Conservation (phyloP, 768 basidiomycete genomes). For the Mycena epipterygia region DNA sequence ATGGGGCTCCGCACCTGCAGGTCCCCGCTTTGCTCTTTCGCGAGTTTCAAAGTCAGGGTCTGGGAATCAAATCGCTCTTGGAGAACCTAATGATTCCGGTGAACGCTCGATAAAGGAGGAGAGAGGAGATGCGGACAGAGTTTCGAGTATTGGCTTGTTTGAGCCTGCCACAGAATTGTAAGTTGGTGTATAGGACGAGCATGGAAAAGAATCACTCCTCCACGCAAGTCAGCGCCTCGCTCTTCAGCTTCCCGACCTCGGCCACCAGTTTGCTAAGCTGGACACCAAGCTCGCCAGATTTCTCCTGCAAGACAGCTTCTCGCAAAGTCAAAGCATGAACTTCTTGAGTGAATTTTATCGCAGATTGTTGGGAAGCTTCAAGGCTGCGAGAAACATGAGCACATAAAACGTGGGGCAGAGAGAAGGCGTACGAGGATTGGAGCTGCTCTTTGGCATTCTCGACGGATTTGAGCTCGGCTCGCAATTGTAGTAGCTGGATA, state of each 20-base stretch:
- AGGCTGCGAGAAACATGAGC: constrained; percentile 4
- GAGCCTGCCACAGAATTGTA: constrained; percentile 1
- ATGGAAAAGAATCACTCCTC: constrained; percentile 18
- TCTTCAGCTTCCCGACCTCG: constrained; percentile 11
- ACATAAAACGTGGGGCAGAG: no score
- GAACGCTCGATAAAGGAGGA: not conserved
- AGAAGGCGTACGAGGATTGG: constrained; percentile 11
- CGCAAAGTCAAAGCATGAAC: constrained; percentile 23
- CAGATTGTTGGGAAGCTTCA: not conserved
- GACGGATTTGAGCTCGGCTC: not conserved
- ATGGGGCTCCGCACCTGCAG: constrained; percentile 48
- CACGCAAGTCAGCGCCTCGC: constrained; percentile 21
- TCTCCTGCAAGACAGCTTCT: constrained; percentile 31
- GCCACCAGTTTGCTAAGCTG: constrained; percentile 1
- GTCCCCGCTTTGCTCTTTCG: constrained; percentile 68
- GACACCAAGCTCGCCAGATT: constrained; percentile 4
- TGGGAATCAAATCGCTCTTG: constrained; percentile 76
- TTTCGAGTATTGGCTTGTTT: constrained; percentile 14
- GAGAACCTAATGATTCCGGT: constrained; percentile 50
- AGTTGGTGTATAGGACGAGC: not conserved
- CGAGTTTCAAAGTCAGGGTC: constrained; percentile 62
- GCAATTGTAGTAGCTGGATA: constrained; percentile 11
- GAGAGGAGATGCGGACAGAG: constrained; percentile 10
- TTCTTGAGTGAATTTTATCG: constrained; percentile 12
- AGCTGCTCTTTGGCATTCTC: constrained; percentile 21